Base-by-base conservation (phyloP, 1,139 yeast genomes). In the Yarrowia galli region DNA sequence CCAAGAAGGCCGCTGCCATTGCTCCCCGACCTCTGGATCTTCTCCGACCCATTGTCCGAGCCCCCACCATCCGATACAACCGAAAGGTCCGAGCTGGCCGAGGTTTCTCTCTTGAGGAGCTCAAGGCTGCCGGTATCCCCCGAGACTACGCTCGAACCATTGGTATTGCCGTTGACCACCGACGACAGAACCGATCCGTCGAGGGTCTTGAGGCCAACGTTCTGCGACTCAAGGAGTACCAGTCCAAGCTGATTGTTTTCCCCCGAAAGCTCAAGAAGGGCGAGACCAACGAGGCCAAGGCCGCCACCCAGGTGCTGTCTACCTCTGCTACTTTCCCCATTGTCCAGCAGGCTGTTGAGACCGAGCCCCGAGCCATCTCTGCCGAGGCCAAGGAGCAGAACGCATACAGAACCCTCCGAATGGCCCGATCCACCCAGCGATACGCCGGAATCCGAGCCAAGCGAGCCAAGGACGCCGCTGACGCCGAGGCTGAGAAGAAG, bases 21-120 rank as follows among this genome's bases (percentile, higher is more conserved):
- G 98, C 99, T 79, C 99, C 99, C 85, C 93, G 91, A 82, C 99
- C 99, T 78, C 86, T 95, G 82, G 99, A 95, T 82, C 83, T 89
- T 76, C 88, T 95, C 82, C 91, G 98, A 87, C 99, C 99, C 78
- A 86, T 92, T 79, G 98, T 95, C 79, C 92, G 98, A 87, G 96
- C 96, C 80, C 98, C 98, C 84, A 93, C 99, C 78, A 84, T 92
- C 87, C 91, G 87, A 85, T 95, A 95, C 93, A 95, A 95, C 97
- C 92, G 98, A 89, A 95, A 93, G 86, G 92, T 93, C 78, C 92
- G 99, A 88, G 97, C 97, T 79, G 99, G 99, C 84, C 93, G 96
- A 86, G 99, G 99, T 83, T 95, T 95, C 92, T 87, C 98, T 77
- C 87, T 93, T 78, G 96, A 96, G 82, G 99, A 95, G 88, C 85